Conservation (phyloP, 306 rosid genomes). For the Spatholobus suberectus region DNA sequence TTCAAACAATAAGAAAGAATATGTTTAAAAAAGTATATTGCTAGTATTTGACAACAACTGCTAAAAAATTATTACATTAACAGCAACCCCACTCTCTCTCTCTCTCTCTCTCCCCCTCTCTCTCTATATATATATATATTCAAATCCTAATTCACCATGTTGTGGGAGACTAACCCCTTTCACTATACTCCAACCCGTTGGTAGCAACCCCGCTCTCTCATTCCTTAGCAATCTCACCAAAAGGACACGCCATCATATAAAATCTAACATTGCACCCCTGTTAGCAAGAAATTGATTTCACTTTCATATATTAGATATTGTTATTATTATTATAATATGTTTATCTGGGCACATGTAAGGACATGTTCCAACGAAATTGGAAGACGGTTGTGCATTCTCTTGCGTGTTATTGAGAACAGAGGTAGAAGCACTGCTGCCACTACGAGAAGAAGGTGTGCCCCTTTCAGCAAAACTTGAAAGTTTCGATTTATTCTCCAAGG, state of each 20-base stretch:
- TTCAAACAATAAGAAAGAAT: too few species aligned
- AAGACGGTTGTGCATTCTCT: constrained; percentile 29
- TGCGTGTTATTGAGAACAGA: constrained; percentile 17
- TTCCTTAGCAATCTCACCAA: too few species aligned
- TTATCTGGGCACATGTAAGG: constrained; percentile 95
- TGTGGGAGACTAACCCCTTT: too few species aligned
- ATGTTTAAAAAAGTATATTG: too few species aligned
- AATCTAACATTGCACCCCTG: not conserved
- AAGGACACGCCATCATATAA: too few species aligned
- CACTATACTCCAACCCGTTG: too few species aligned
- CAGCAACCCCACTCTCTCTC: not conserved
- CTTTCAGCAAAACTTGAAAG: constrained; percentile 34
- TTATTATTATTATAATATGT: too few species aligned
- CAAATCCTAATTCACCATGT: too few species aligned
- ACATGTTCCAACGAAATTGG: constrained; percentile 68
- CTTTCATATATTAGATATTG: not conserved
- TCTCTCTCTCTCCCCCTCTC: too few species aligned
- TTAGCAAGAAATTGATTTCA: not conserved
- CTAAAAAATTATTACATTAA: not conserved
- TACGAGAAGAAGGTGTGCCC: constrained; percentile 29
- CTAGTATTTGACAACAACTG: not conserved
- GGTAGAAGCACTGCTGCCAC: constrained; percentile 17
- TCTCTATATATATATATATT: too few species aligned
- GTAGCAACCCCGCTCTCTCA: too few species aligned
- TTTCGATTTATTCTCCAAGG: constrained; percentile 33